Conservation (phyloP, 2,329 filamentous ascomycete species). For the Coniochaeta pulveracea region DNA sequence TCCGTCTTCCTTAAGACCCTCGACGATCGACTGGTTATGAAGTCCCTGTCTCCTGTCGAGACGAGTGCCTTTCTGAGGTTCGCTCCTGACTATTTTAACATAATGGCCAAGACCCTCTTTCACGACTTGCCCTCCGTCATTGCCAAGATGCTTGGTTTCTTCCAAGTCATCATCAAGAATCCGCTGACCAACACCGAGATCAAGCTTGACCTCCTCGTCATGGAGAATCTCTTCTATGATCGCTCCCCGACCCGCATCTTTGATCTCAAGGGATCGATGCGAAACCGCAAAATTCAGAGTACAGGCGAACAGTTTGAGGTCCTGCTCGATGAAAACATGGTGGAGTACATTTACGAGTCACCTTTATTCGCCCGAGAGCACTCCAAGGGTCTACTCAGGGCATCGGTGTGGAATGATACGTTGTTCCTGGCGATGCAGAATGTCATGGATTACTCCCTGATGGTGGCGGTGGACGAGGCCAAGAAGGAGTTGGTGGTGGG, state of each 20-base stretch:
- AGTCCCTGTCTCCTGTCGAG: slow-evolving; percentile 82
- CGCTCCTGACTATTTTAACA: slow-evolving; percentile 91
- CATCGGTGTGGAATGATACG: slow-evolving; percentile 95
- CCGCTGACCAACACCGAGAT: slow-evolving; percentile 84
- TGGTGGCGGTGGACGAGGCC: slow-evolving; percentile 92
- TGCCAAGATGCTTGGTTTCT: slow-evolving; percentile 98
- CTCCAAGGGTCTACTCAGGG: slow-evolving; percentile 83
- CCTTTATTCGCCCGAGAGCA: slow-evolving; percentile 93
- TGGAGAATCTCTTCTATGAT: slow-evolving; percentile 98
- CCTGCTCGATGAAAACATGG: slow-evolving; percentile 94
- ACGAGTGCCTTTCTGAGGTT: slow-evolving; percentile 91
- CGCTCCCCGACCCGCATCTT: slow-evolving; percentile 81
- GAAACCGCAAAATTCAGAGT: slow-evolving; percentile 91
- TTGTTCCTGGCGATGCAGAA: slow-evolving; percentile 89
- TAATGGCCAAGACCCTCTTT: slow-evolving; percentile 94
- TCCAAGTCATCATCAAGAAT: slow-evolving; percentile 95
- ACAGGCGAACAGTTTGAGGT: slow-evolving; percentile 96
- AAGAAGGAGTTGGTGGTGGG: slow-evolving; percentile 89
- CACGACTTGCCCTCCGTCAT: slow-evolving; percentile 93
- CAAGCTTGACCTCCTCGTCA: slow-evolving; percentile 86
- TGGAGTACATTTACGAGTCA: slow-evolving; percentile 97
- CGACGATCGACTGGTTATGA: slow-evolving; percentile 87
- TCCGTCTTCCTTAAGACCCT: slow-evolving; percentile 94
- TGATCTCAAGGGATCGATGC: slow-evolving; percentile 96
- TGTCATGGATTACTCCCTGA: slow-evolving; percentile 98